A percentile compares a stretch with the other conserved stretches of the same genome.
These are phyloP conservation scores for Rhinocladiella mackenziei DNA, from an alignment of 2,329 filamentous ascomycete species.

Conservation along the genomic window DNA sequence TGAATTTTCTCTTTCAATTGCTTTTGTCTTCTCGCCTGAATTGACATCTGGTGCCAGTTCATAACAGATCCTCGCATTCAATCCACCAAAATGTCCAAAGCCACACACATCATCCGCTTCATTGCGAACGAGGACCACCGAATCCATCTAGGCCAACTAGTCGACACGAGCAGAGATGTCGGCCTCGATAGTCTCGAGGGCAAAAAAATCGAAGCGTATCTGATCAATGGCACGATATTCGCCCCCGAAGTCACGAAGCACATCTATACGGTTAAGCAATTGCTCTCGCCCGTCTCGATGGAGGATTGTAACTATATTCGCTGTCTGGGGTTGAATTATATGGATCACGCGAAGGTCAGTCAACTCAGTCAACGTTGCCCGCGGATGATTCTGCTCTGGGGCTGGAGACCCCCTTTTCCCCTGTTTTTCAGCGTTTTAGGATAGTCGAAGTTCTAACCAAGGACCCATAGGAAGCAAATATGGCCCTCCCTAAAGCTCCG, in stretches of 20 bases:
- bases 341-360: constrained; percentile 36
- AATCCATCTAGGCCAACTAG: constrained; percentile 40
- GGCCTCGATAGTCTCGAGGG: constrained; percentile 36
- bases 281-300: constrained; percentile 27
- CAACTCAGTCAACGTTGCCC: not conserved
- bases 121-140: constrained; percentile 42
- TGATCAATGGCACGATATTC: constrained; percentile 37
- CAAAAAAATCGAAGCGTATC: constrained; percentile 34
- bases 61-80: not conserved
- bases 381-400: too few species aligned
- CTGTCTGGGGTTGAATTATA: constrained; percentile 48
- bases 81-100: constrained; percentile 27
- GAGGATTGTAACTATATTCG: constrained; percentile 36
- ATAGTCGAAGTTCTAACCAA: too few species aligned
- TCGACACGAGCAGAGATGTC: constrained; percentile 36
- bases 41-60: too few species aligned
- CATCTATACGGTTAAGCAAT: constrained; percentile 28
- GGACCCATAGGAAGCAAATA: constrained; percentile 35
- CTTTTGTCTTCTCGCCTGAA: too few species aligned
- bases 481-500: constrained; percentile 37
- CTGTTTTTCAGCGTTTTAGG: too few species aligned
- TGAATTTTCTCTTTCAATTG: not conserved
- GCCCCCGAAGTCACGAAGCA: constrained; percentile 36
- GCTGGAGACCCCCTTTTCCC: too few species aligned
- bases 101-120: constrained; percentile 44